These are phyloP conservation scores for Dacryopinax primogenitus DNA, from an alignment of 768 basidiomycete species.

Conservation along the genomic window DNA sequence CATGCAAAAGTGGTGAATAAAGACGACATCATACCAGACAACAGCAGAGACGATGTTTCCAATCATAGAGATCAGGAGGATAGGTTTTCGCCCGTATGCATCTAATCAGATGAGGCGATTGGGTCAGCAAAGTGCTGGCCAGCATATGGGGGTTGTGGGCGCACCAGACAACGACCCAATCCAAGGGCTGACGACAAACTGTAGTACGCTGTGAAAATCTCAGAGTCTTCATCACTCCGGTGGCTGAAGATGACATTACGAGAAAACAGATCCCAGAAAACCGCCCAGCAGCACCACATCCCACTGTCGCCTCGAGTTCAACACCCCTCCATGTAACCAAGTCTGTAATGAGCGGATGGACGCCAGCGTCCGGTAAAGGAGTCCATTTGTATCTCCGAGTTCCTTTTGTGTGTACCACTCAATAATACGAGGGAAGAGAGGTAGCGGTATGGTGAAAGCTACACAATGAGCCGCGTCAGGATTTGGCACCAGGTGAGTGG, in stretches of 20 bases:
- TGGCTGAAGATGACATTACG: slow-evolving; percentile 39
- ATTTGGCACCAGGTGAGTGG: neutral
- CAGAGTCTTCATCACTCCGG: slow-evolving; percentile 8
- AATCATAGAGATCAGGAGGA: slow-evolving; percentile 77
- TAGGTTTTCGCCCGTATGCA: slow-evolving; percentile 71
- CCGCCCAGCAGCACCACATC: slow-evolving; percentile 93
- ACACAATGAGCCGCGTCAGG: slow-evolving; percentile 20
- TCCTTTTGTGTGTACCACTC: slow-evolving; percentile 86
- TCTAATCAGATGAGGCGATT: slow-evolving; percentile 25
- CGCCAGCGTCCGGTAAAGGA: slow-evolving; percentile 57
- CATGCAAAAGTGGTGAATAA: neutral
- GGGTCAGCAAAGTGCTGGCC: neutral
- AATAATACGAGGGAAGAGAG: slow-evolving; percentile 93
- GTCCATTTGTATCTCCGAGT: slow-evolving; percentile 50
- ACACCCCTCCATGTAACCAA: slow-evolving; percentile 28
- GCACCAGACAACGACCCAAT: slow-evolving; percentile 64
- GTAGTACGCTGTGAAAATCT: slow-evolving; percentile 46
- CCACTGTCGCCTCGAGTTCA: slow-evolving; percentile 46
- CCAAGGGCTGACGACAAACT: slow-evolving; percentile 69
- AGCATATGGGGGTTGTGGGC: neutral
- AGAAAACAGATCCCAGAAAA: slow-evolving; percentile 86
- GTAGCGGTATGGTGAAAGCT: slow-evolving; percentile 91
- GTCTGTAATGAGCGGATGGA: slow-evolving; percentile 55
- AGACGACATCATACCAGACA: slow-evolving; percentile 36
- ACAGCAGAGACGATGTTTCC: slow-evolving; percentile 87